These are phyloP conservation scores for Leucocoprinus birnbaumii DNA, from an alignment of 768 basidiomycete species.

Conservation along the genomic window DNA sequence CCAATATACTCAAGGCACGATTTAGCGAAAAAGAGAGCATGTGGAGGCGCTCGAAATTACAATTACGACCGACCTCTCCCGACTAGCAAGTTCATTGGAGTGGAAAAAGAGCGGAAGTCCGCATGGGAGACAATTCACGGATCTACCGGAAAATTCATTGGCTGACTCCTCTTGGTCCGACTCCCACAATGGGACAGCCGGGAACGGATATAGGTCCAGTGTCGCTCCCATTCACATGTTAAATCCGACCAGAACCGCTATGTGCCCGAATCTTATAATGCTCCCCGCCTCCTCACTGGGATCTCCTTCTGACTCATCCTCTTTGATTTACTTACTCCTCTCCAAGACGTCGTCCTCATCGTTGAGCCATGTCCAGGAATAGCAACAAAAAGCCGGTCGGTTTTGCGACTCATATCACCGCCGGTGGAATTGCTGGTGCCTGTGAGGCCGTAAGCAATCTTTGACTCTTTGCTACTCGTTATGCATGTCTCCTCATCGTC, in stretches of 20 bases:
- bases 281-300: conserved; percentile 11
- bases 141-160: conserved; percentile 13
- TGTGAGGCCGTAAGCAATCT: conserved; percentile 77
- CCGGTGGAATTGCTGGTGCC: conserved; percentile 91
- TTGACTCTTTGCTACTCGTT: background rate
- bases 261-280: conserved; percentile 16
- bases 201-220: conserved; percentile 11
- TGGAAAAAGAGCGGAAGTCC: conserved; percentile 26
- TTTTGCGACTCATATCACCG: conserved; percentile 88
- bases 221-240: conserved; percentile 26
- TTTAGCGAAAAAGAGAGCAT: background rate
- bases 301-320: conserved; percentile 10
- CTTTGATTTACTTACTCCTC: background rate
- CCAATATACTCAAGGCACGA: too few species aligned
- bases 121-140: conserved; percentile 17
- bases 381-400: conserved; percentile 74
- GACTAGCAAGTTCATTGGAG: conserved; percentile 10
- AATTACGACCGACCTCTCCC: background rate
- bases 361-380: conserved; percentile 46
- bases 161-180: conserved; percentile 18
- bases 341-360: background rate
- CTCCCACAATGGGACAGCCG: conserved; percentile 10
- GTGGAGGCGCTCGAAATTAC: background rate
- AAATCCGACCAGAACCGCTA: conserved; percentile 16
- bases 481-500: background rate